These are phyloP conservation scores for Ophiocordyceps camponoti-rufipedis DNA, from an alignment of 2,329 filamentous ascomycete species.

Conservation along the genomic window DNA sequence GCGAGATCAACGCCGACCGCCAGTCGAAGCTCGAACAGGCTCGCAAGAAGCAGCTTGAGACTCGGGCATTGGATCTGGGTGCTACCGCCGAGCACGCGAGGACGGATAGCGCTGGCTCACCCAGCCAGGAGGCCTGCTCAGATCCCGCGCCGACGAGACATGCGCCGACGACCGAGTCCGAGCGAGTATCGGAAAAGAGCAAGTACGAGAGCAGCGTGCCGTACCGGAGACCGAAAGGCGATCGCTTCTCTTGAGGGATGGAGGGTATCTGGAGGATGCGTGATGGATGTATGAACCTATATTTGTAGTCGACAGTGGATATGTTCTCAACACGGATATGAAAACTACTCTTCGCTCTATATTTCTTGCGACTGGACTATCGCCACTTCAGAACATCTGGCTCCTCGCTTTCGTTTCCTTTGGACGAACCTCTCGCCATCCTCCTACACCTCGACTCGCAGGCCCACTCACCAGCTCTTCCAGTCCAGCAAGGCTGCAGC, in stretches of 20 bases:
- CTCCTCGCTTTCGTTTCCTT: too few species aligned
- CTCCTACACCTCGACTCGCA: too few species aligned
- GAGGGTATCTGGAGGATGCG: neutral
- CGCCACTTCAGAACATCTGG: too few species aligned
- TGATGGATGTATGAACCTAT: conserved; percentile 1
- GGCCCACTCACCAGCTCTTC: too few species aligned
- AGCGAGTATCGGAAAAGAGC: conserved; percentile 56
- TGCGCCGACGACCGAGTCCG: conserved; percentile 51
- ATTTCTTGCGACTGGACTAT: too few species aligned
- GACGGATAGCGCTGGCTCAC: conserved; percentile 39
- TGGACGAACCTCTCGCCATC: too few species aligned
- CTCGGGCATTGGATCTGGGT: conserved; percentile 33
- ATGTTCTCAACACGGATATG: too few species aligned
- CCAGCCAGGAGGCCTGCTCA: conserved; percentile 51
- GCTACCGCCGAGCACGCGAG: conserved; percentile 22
- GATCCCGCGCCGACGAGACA: conserved; percentile 81
- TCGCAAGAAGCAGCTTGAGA: conserved; percentile 42
- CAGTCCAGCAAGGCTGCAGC: neutral
- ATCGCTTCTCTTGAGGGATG: conserved; percentile 50
- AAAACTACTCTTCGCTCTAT: too few species aligned
- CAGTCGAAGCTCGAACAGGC: conserved; percentile 50
- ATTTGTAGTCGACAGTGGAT: too few species aligned
- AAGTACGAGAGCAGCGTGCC: conserved; percentile 74
- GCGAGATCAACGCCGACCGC: conserved; percentile 82
- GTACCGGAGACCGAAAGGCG: conserved; percentile 64